Base-by-base conservation (phyloP, 306 rosid species). In the Macrotyloma uniflorum region DNA sequence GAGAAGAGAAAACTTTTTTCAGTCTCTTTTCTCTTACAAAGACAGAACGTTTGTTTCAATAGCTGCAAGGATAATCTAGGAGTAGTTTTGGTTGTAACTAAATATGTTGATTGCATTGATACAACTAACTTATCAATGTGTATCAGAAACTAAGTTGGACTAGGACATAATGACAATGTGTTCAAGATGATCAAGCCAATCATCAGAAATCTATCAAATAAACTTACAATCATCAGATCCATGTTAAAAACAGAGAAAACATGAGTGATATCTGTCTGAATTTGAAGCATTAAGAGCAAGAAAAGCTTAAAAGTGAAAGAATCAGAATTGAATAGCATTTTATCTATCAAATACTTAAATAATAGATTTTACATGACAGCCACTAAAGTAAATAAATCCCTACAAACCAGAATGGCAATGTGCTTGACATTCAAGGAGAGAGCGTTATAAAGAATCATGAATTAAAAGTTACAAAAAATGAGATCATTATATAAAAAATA, bases 381-480 rank as follows among this genome's bases (percentile, higher is more conserved):
- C 59, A 26, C 59, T 55, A 76, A 61, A 32, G 65, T 23, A 59
- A 61, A 51, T 5, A 54, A 75, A 75, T 35, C 45, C 46, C 74
- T 62, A 8, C 61, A 35, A 16, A 82, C 22, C 36, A 58, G 61
- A 68, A 73, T 7, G 32, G 66, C 6, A 40, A 65, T 33, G 65
- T 23, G 57, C 49, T 42, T 65, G 42, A 16, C 65, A 28, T 83
- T 58, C 67, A 58, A 3, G 62, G 72, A 47, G 51, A 83, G 24
- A 72, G 36, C 59, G 40, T 38, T 67, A 20, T 30, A 74, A 63
- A 43, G 59, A 74, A 82, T 85, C 2, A 11, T 77, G 64, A 76
- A 77, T 22, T 57, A n/a, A 61, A 53, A 14, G 20, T 36, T 40
- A 32, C 36, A 33, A 73, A 74, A 62, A 64, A 46, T 51, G 70